Conservation (phyloP, 345 rosid species). For the Populus alba region DNA sequence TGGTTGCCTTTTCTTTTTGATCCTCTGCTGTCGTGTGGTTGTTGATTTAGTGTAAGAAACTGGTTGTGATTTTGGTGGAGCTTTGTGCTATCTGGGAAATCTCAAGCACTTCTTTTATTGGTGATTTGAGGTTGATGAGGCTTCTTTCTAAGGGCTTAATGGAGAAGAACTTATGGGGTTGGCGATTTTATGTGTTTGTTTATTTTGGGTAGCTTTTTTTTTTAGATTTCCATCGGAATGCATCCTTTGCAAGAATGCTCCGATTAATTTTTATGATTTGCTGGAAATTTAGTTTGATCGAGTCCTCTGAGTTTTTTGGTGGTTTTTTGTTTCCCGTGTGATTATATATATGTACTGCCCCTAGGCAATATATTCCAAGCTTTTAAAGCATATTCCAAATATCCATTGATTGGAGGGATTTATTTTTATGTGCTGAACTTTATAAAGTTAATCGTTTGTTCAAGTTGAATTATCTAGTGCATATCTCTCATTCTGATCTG, state of each 20-base stretch:
- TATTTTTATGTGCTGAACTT: background rate
- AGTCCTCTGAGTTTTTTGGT: background rate
- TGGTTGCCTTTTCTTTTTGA: background rate
- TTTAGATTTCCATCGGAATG: background rate
- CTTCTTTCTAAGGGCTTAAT: background rate
- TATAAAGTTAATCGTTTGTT: background rate
- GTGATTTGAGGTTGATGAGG: constrained; percentile 1
- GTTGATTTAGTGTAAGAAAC: background rate
- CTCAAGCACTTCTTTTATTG: background rate
- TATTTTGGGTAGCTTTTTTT: background rate
- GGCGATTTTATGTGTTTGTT: background rate
- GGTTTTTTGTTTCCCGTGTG: background rate
- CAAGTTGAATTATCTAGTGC: background rate
- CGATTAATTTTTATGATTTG: background rate
- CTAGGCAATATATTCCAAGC: background rate
- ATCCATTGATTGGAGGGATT: background rate
- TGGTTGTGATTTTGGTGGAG: background rate
- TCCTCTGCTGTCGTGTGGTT: background rate
- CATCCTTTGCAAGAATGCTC: background rate
- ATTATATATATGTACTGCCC: background rate
- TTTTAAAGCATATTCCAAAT: background rate
- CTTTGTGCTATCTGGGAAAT: background rate
- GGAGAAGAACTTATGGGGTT: constrained; percentile 3
- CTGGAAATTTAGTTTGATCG: background rate
- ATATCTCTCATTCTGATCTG: background rate